Percentiles rank a stretch among this genome's conserved stretches.
Evolutionary conservation across 1,284 basidiomycete genomes (phyloP).

Genomic region (Apiotrichum laibachii): DNA sequence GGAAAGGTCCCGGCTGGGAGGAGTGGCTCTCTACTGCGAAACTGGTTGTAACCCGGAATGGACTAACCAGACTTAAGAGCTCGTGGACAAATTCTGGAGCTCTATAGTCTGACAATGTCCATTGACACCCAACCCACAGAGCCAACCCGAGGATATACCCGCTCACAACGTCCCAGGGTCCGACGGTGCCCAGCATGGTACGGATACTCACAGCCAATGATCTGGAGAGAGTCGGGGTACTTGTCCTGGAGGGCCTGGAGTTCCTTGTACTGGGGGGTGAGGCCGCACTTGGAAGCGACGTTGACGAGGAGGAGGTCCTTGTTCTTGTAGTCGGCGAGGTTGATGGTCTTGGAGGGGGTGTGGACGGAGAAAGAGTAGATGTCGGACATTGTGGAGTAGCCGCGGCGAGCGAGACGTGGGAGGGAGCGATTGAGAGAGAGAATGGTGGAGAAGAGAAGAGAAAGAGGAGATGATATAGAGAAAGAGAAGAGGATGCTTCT

Average conservation of each 20-base stretch:
- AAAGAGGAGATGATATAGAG: conserved; percentile 27
- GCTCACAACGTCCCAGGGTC: no score
- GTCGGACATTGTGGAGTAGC: conserved; percentile 37
- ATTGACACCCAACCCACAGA: no score
- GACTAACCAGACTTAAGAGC: no score
- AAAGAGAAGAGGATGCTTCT: conserved; percentile 9
- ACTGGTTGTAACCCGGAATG: no score
- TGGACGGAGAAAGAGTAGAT: conserved; percentile 47
- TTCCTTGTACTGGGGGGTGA: conserved; percentile 84
- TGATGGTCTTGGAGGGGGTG: conserved; percentile 36
- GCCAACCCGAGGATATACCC: no score
- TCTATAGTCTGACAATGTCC: no score
- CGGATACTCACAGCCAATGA: conserved; percentile 59
- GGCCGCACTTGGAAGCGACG: conserved; percentile 56
- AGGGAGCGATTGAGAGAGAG: not conserved
- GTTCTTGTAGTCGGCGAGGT: conserved; percentile 43
- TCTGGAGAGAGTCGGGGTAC: conserved; percentile 70
- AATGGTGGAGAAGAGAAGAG: conserved; percentile 23
- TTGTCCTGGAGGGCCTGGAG: conserved; percentile 80
- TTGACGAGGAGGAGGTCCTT: conserved; percentile 51
- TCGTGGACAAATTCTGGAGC: no score
- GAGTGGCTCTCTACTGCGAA: not conserved
- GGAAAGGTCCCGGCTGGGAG: not conserved
- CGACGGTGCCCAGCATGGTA: no score
- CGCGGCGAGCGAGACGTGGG: conserved; percentile 3